Evolutionary conservation across 257 asterid genomes (phyloP), one percentile per base, ranked within the genome.

Genomic region (Lycium barbarum): DNA sequence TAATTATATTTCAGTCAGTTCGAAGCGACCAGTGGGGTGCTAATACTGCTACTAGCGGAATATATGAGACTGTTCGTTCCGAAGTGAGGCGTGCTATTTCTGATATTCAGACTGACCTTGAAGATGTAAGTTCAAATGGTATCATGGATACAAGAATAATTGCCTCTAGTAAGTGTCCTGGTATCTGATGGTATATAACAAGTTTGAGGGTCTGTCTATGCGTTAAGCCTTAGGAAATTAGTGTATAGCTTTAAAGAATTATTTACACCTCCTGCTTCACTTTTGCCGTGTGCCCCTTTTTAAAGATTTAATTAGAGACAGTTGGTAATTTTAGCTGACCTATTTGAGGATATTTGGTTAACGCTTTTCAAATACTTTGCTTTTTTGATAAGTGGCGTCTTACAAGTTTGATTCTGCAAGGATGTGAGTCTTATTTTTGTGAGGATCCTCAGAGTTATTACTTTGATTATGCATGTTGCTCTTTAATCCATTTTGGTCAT

Each of bases 31-130:
- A 70, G 33, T 68, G 84, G 86, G 87, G 81, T 73, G 86, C 57
- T 84, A 87, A 83, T 84, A 33, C 87, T 80, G 73, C 89, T 51
- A 66, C 86, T 67, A 87, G 81, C 76, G 88, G 89, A 82, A 86
- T 90, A 79, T 86, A 88, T 88, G 92, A 84, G 84, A 88, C 90
- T 61, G 88, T 90, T 81, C 89, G 85, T 53, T 85, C 89, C 40
- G 91, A 87, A 87, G 91, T 88, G 78, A 83, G 90, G 83, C 85
- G 89, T 89, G 94, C 94, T 73, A 85, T 85, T 51, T 86, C 87
- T 40, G 92, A 89, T 81, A 79, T 86, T 84, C 91, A 88, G 84
- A 82, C 82, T 85, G 89, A 91, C 86, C 85, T 86, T 83, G 86
- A 83, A 66, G 78, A 81, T 72, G 90, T 87, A 83, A 83, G 89